phyloP scores from a whole-genome alignment of 2,329 filamentous ascomycete genomes.

The Verticillium dahliae region DNA sequence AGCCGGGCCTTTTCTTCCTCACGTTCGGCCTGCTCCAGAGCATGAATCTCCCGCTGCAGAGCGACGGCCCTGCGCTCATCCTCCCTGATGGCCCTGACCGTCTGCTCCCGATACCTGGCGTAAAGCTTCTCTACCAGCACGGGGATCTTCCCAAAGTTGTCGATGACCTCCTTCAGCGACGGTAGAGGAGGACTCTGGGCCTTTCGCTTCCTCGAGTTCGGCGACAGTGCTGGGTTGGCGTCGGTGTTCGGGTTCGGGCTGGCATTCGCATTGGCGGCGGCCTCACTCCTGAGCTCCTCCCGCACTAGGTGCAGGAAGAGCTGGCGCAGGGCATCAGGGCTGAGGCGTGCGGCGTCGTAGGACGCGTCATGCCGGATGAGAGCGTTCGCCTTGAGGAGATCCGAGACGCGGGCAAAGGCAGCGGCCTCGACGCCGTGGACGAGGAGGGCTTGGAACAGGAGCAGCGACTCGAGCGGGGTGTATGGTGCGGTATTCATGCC shows the following conservation, averaged over 20 bases:
- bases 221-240: conserved; percentile 30
- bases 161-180: conserved; percentile 58
- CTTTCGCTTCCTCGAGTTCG: conserved; percentile 62
- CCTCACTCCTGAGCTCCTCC: conserved; percentile 60
- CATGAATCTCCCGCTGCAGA: conserved; percentile 60
- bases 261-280: conserved; percentile 16
- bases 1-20: conserved; percentile 9
- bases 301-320: conserved; percentile 71
- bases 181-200: conserved; percentile 57
- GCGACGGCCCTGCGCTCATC: conserved; percentile 63
- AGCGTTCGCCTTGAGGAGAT: conserved; percentile 65
- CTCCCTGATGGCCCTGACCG: conserved; percentile 63
- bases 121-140: conserved; percentile 69
- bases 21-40: conserved; percentile 49
- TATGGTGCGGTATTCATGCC: conserved; percentile 58
- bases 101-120: conserved; percentile 62
- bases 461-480: conserved; percentile 78
- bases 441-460: conserved; percentile 76
- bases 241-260: conserved; percentile 5
- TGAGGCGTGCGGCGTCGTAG: conserved; percentile 70
- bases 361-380: conserved; percentile 62
- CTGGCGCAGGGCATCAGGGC: conserved; percentile 69
- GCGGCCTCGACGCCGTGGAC: conserved; percentile 57
- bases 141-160: conserved; percentile 63
- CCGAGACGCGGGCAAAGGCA: conserved; percentile 67